phyloP scores from a whole-genome alignment of 1,284 basidiomycete genomes.

The Grifola frondosa region DNA sequence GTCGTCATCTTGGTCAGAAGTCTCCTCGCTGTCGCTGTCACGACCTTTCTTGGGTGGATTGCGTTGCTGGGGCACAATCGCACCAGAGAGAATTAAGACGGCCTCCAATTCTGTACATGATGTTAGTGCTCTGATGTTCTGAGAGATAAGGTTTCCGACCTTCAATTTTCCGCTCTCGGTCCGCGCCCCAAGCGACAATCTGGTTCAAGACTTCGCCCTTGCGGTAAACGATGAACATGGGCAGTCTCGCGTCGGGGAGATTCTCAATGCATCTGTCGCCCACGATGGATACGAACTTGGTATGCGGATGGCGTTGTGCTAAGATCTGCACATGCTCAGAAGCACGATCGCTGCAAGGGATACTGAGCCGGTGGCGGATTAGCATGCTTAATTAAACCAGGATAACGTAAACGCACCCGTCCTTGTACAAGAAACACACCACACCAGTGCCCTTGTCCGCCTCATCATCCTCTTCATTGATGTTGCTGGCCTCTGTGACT shows the following conservation, averaged over 20 bases:
- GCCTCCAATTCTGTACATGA: conserved; percentile 63
- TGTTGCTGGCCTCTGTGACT: conserved; percentile 89
- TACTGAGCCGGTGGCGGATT: conserved; percentile 45
- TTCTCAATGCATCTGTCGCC: conserved; percentile 96
- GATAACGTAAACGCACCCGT: conserved; percentile 57
- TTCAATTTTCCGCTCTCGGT: conserved; percentile 76
- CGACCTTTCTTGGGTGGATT: conserved; percentile 29
- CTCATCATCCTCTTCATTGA: conserved; percentile 65
- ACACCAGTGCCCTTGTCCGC: conserved; percentile 78
- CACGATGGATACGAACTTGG: conserved; percentile 96
- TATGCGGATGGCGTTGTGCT: conserved; percentile 81
- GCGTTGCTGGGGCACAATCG: conserved; percentile 52
- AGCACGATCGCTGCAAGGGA: conserved; percentile 78
- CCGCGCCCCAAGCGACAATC: conserved; percentile 79
- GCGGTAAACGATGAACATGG: conserved; percentile 91
- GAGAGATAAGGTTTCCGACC: conserved; percentile 47
- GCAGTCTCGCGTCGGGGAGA: conserved; percentile 89
- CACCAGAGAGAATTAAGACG: conserved; percentile 59
- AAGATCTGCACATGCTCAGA: conserved; percentile 72
- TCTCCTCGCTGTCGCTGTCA: conserved; percentile 33
- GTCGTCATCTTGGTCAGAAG: conserved; percentile 46
- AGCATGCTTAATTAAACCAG: conserved; percentile 4
- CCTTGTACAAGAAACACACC: conserved; percentile 88
- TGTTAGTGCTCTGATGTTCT: no score
- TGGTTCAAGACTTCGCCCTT: conserved; percentile 89